Percentiles rank a stretch among this genome's conserved stretches.
phyloP scores from a whole-genome alignment of 257 asterid genomes.

The Salvia rosmarinus region DNA sequence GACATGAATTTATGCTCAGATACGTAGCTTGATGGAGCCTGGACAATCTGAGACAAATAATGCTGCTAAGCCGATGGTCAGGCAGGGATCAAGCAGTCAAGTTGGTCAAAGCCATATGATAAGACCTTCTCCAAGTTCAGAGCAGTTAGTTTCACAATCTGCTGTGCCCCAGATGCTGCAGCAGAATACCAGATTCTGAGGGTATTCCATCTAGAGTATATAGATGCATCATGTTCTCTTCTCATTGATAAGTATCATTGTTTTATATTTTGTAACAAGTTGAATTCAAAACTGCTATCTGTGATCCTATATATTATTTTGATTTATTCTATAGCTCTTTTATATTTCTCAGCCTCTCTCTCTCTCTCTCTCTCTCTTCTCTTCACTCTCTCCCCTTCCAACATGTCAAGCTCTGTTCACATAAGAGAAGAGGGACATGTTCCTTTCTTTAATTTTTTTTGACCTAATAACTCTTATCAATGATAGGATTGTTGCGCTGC shows the following conservation, averaged over 20 bases:
- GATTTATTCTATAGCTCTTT: background rate
- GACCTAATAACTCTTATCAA: background rate
- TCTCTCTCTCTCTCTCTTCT: background rate
- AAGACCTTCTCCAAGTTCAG: constrained; percentile 79
- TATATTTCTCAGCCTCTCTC: background rate
- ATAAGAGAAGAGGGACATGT: background rate
- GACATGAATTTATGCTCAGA: constrained; percentile 46
- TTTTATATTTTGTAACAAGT: background rate
- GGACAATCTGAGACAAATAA: constrained; percentile 53
- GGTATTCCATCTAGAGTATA: constrained; percentile 32
- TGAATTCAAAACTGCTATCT: constrained; percentile 1
- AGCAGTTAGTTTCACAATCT: constrained; percentile 70
- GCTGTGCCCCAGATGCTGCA: constrained; percentile 69
- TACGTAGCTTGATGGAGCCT: constrained; percentile 63
- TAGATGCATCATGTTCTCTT: constrained; percentile 7
- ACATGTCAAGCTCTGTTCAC: constrained; percentile 1
- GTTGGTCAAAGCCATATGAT: constrained; percentile 58
- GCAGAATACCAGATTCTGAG: constrained; percentile 68
- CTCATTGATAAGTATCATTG: background rate
- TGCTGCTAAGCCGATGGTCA: constrained; percentile 52
- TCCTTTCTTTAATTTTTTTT: background rate
- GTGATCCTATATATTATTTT: background rate
- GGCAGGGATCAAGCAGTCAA: constrained; percentile 57
- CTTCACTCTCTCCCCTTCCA: background rate
- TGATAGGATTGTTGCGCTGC: background rate